A percentile compares a stretch with the other conserved stretches of the same genome.
Evolutionary conservation across 352 stramenopile genomes (phyloP).

Genomic region (Pythium rishiriense): DNA sequence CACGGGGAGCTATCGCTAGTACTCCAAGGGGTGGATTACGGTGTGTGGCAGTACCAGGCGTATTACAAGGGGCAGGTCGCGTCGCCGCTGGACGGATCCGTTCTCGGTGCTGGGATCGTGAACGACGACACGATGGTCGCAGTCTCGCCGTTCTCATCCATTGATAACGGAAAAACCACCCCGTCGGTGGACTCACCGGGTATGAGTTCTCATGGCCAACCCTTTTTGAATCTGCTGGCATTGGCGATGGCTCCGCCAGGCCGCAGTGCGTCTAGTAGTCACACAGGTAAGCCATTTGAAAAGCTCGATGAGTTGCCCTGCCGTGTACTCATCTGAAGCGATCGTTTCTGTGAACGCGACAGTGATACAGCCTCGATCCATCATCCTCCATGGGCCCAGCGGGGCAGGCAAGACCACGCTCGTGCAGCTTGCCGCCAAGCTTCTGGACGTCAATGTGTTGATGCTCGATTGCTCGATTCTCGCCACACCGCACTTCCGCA

Average conservation of each 20-base stretch:
- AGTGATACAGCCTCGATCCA: slow-evolving; percentile 36
- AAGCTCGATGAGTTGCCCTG: no score
- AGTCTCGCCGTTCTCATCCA: slow-evolving; percentile 44
- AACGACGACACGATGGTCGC: slow-evolving; percentile 61
- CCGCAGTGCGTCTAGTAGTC: no score
- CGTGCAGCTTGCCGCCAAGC: slow-evolving; percentile 48
- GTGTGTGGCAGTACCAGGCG: slow-evolving; percentile 49
- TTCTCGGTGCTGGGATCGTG: slow-evolving; percentile 44
- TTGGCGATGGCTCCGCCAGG: slow-evolving; percentile 15
- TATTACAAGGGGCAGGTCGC: slow-evolving; percentile 33
- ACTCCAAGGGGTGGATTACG: slow-evolving; percentile 61
- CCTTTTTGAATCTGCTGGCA: slow-evolving; percentile 17
- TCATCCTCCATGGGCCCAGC: slow-evolving; percentile 66
- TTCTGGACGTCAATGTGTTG: slow-evolving; percentile 58
- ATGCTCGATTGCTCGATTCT: slow-evolving; percentile 64
- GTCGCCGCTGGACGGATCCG: not conserved
- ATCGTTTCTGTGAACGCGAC: not conserved
- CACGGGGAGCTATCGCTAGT: slow-evolving; percentile 37
- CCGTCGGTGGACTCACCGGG: no score
- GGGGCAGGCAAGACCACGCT: slow-evolving; percentile 76
- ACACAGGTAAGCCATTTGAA: no score
- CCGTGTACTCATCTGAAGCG: no score
- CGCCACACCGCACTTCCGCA: slow-evolving; percentile 44
- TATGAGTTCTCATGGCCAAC: slow-evolving; percentile 38
- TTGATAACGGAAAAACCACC: not conserved